phyloP scores from a whole-genome alignment of 140 eudicot genomes.

The Cichorium intybus region DNA sequence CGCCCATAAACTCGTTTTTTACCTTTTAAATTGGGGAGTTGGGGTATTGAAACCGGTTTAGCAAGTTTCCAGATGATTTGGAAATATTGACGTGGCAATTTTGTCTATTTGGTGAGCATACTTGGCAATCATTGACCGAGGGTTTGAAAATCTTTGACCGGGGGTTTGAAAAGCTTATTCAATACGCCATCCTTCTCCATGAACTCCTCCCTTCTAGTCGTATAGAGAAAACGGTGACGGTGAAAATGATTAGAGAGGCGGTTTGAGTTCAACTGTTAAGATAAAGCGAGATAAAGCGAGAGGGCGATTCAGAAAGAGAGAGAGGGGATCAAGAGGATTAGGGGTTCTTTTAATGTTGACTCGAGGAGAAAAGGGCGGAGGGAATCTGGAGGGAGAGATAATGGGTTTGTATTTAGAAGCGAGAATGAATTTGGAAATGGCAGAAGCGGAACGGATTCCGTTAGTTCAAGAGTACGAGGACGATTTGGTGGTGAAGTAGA shows the following conservation, averaged over 20 bases:
- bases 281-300: conserved; percentile 47
- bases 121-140: too few species aligned
- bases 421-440: conserved; percentile 8
- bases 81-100: too few species aligned
- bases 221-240: conserved; percentile 40
- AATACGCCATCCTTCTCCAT: too few species aligned
- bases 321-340: conserved; percentile 7
- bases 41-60: too few species aligned
- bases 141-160: too few species aligned
- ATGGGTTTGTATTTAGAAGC: conserved; percentile 15
- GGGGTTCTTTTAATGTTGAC: conserved; percentile 7
- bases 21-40: too few species aligned
- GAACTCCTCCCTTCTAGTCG: too few species aligned
- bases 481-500: conserved; percentile 25
- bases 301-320: conserved; percentile 25
- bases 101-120: too few species aligned
- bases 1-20: too few species aligned
- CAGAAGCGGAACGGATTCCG: conserved; percentile 18
- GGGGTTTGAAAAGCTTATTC: too few species aligned
- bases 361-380: conserved; percentile 21
- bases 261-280: conserved; percentile 21
- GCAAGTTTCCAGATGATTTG: too few species aligned
- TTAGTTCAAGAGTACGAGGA: conserved; percentile 24
- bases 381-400: conserved; percentile 24
- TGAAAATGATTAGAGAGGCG: conserved; percentile 25